Percentiles rank a stretch among this genome's conserved stretches.
Conservation (phyloP, 2,329 filamentous ascomycete species). For the Fusarium temperatum region DNA sequence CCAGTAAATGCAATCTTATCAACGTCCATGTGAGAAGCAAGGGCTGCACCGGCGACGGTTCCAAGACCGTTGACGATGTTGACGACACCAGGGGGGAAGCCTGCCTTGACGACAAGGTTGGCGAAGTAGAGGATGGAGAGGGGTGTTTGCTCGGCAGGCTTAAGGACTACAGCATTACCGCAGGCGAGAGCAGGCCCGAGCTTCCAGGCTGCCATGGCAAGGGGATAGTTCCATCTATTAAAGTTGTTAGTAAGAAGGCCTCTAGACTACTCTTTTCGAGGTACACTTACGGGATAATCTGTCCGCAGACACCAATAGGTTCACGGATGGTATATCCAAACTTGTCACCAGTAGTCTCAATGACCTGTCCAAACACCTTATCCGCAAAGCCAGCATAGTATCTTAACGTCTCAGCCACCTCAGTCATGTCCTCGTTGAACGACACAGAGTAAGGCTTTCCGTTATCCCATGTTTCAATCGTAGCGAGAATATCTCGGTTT, state of each 20-base stretch:
- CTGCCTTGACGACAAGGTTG: constrained; percentile 74
- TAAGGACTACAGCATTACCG: constrained; percentile 71
- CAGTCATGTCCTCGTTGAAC: constrained; percentile 69
- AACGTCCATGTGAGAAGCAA: constrained; percentile 73
- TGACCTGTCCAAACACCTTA: constrained; percentile 80
- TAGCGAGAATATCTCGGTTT: constrained; percentile 61
- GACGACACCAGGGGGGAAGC: constrained; percentile 80
- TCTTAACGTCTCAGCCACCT: constrained; percentile 59
- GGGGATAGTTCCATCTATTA: constrained; percentile 71
- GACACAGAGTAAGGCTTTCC: constrained; percentile 73
- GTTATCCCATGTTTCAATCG: constrained; percentile 83
- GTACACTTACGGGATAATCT: constrained; percentile 68
- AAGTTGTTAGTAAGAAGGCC: not conserved
- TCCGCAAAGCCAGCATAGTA: constrained; percentile 85
- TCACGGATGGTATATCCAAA: constrained; percentile 80
- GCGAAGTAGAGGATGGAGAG: constrained; percentile 72
- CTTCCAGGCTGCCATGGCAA: constrained; percentile 68
- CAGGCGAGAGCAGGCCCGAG: constrained; percentile 75
- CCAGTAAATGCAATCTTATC: constrained; percentile 85
- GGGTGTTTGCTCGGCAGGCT: constrained; percentile 74
- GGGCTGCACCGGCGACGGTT: constrained; percentile 71
- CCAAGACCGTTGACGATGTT: constrained; percentile 81
- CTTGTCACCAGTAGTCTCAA: constrained; percentile 73
- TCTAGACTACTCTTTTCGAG: accelerated
- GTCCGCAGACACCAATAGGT: constrained; percentile 78